A percentile compares a stretch with the other conserved stretches of the same genome.
These are phyloP conservation scores for Mycena alexandri DNA, from an alignment of 768 basidiomycete genomes.

Conservation along the genomic window DNA sequence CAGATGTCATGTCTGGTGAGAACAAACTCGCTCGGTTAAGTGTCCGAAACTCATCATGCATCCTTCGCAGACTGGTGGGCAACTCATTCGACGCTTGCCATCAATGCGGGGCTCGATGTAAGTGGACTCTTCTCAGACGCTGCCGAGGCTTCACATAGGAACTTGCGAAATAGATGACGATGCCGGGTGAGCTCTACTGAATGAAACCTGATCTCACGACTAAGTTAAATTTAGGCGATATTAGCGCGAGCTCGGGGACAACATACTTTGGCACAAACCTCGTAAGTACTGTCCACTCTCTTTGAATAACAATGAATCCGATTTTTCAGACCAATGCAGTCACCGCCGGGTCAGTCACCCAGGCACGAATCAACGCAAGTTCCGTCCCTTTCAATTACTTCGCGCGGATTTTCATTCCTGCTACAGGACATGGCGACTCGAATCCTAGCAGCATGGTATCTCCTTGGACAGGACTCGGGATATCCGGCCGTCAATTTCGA, in stretches of 20 bases:
- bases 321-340: constrained; percentile 53
- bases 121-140: constrained; percentile 33
- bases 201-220: too few relatives aligned
- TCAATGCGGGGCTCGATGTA: constrained; percentile 74
- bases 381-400: not conserved
- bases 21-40: not conserved
- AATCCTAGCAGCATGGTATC: constrained; percentile 75
- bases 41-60: not conserved
- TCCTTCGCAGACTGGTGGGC: constrained; percentile 69
- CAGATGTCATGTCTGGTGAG: constrained; percentile 63
- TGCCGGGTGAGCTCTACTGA: constrained; percentile 63
- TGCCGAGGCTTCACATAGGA: constrained; percentile 1
- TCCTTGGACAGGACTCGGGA: constrained; percentile 66
- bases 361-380: constrained; percentile 68
- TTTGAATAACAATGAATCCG: not conserved
- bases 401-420: not conserved
- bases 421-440: constrained; percentile 75
- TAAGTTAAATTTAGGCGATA: constrained; percentile 51
- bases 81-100: constrained; percentile 69
- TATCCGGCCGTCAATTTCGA: constrained; percentile 76
- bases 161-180: constrained; percentile 67
- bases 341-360: constrained; percentile 68
- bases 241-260: constrained; percentile 56
- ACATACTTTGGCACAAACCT: constrained; percentile 74
- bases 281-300: constrained; percentile 43